Conservation (phyloP, 2,329 filamentous ascomycete genomes). For the Aspergillus fijiensis region DNA sequence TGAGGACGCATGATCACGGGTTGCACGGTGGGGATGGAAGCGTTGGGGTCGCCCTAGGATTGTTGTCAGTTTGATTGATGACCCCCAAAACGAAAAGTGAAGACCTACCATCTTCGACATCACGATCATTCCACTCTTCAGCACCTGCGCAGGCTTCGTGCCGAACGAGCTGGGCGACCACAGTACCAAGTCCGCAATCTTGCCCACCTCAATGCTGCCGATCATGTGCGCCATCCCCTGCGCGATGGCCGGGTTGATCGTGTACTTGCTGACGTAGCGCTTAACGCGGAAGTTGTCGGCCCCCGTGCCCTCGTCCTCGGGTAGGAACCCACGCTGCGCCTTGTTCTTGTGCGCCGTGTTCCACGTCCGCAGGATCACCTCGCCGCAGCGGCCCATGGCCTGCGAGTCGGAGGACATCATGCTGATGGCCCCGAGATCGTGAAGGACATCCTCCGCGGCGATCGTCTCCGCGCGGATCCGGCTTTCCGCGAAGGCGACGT, state of each 20-base stretch:
- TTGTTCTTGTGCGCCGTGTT: slow-evolving; percentile 98
- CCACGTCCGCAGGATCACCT: slow-evolving; percentile 91
- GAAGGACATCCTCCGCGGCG: slow-evolving; percentile 91
- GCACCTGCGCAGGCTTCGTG: slow-evolving; percentile 74
- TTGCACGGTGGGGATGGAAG: slow-evolving; percentile 82
- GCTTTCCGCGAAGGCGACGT: slow-evolving; percentile 91
- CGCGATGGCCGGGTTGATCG: slow-evolving; percentile 86
- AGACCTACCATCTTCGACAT: slow-evolving; percentile 74
- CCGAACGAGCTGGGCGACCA: slow-evolving; percentile 87
- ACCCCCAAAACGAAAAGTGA: background rate
- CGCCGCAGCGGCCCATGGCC: slow-evolving; percentile 94
- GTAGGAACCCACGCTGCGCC: slow-evolving; percentile 70
- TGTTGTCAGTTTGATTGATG: background rate
- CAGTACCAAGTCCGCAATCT: slow-evolving; percentile 82
- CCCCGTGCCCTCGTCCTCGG: slow-evolving; percentile 73
- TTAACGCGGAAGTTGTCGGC: slow-evolving; percentile 93
- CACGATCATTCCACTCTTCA: slow-evolving; percentile 86
- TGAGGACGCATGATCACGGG: slow-evolving; percentile 81
- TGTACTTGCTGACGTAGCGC: slow-evolving; percentile 92
- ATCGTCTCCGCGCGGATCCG: slow-evolving; percentile 96
- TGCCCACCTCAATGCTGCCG: slow-evolving; percentile 83
- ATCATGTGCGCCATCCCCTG: slow-evolving; percentile 88
- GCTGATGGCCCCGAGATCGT: slow-evolving; percentile 90
- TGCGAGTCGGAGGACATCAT: slow-evolving; percentile 98
- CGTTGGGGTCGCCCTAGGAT: slow-evolving; percentile 71